A percentile compares a stretch with the other conserved stretches of the same genome.
phyloP scores from a whole-genome alignment of 2,329 filamentous ascomycete genomes.

The Westerdykella sp. region DNA sequence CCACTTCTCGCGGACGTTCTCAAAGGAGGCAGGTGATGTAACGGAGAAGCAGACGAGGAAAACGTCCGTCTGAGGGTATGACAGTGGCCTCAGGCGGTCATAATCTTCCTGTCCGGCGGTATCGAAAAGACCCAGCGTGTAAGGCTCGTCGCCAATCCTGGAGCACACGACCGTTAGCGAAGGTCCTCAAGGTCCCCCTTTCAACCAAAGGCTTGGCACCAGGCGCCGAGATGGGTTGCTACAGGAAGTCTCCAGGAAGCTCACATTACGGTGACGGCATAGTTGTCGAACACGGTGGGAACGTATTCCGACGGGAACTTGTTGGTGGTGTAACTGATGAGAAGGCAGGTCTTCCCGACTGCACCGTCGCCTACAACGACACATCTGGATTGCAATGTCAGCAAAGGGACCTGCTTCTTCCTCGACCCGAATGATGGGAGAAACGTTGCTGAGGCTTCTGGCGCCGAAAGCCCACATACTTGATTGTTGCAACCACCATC shows the following conservation, averaged over 20 bases:
- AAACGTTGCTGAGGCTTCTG: background rate
- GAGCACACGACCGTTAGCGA: slow-evolving; percentile 17
- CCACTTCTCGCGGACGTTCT: slow-evolving; percentile 99
- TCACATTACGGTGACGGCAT: slow-evolving; percentile 99
- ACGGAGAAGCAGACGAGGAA: slow-evolving; percentile 99
- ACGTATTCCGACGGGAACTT: slow-evolving; percentile 99
- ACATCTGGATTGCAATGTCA: slow-evolving; percentile 57
- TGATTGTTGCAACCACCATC: slow-evolving; percentile 40
- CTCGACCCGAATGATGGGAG: too few species aligned
- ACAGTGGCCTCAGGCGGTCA: slow-evolving; percentile 90
- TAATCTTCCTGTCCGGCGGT: slow-evolving; percentile 99
- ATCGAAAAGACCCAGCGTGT: slow-evolving; percentile 95
- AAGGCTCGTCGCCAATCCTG: slow-evolving; percentile 98
- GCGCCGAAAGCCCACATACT: slow-evolving; percentile 23
- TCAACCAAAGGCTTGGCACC: background rate
- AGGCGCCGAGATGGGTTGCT: too few species aligned
- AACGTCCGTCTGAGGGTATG: slow-evolving; percentile 96
- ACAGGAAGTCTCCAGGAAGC: slow-evolving; percentile 29
- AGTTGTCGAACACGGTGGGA: slow-evolving; percentile 98
- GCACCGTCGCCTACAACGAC: slow-evolving; percentile 99
- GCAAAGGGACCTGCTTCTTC: too few species aligned
- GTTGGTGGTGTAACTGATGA: slow-evolving; percentile 99
- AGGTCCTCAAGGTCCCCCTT: slow-evolving; percentile 3
- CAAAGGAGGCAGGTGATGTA: slow-evolving; percentile 93
- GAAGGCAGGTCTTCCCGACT: slow-evolving; percentile 96